phyloP scores from a whole-genome alignment of 768 basidiomycete genomes.

The Daedaleopsis nitida region DNA sequence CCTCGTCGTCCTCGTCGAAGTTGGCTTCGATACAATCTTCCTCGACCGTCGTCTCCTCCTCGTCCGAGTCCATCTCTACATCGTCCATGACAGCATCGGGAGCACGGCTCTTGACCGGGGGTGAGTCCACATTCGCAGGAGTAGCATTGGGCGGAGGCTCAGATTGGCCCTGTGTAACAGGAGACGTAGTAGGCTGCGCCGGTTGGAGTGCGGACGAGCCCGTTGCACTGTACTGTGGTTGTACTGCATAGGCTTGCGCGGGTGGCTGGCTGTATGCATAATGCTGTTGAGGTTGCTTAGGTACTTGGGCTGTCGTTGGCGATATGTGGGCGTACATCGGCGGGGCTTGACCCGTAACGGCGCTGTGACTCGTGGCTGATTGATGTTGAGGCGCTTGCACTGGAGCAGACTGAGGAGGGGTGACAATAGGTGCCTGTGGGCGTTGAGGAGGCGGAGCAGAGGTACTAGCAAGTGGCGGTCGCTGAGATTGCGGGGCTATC shows the following conservation, averaged over 20 bases:
- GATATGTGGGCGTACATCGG: too few relatives aligned
- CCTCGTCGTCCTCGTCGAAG: slow-evolving; percentile 35
- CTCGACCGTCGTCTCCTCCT: slow-evolving; percentile 39
- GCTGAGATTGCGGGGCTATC: neutral
- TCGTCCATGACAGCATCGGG: neutral
- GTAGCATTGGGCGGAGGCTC: too few relatives aligned
- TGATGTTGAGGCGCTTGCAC: neutral
- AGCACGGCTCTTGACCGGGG: neutral
- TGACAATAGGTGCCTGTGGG: neutral
- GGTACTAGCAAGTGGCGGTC: neutral
- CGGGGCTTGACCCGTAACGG: too few relatives aligned
- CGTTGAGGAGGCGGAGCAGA: neutral
- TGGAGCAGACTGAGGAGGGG: neutral
- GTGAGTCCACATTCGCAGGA: neutral
- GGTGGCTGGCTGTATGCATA: too few relatives aligned
- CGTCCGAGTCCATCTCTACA: slow-evolving; percentile 27
- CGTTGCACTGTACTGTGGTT: too few relatives aligned
- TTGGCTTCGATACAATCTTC: slow-evolving; percentile 42
- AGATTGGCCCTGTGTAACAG: too few relatives aligned
- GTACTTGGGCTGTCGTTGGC: too few relatives aligned
- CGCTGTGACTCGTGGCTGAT: neutral
- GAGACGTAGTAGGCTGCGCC: neutral
- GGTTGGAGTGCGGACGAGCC: neutral
- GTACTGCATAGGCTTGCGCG: too few relatives aligned
- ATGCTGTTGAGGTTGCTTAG: too few relatives aligned